These are phyloP conservation scores for Aureobasidium vineae DNA, from an alignment of 2,329 filamentous ascomycete genomes.

Conservation along the genomic window DNA sequence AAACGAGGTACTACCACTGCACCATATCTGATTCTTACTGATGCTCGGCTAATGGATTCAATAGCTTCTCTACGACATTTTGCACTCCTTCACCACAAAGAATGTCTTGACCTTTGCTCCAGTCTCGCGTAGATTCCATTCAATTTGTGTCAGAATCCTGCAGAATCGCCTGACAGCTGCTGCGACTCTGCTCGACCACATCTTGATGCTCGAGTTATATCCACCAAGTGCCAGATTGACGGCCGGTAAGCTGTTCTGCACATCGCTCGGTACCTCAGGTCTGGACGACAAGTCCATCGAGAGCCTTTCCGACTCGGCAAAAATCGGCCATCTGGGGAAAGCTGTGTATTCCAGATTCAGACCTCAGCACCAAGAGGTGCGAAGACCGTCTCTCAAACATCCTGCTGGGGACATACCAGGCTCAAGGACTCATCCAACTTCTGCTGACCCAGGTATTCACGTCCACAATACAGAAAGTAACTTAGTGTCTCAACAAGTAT, in stretches of 20 bases:
- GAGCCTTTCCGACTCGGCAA: slow-evolving; percentile 39
- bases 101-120: slow-evolving; percentile 54
- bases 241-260: slow-evolving; percentile 67
- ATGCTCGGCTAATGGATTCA: not conserved
- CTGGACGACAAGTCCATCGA: slow-evolving; percentile 44
- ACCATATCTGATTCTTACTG: not conserved
- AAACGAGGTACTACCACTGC: slow-evolving; percentile 34
- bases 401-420: slow-evolving; percentile 51
- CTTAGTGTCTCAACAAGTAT: slow-evolving; percentile 44
- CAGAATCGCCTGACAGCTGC: slow-evolving; percentile 62
- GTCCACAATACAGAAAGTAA: slow-evolving; percentile 26
- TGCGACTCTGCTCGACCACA: slow-evolving; percentile 59
- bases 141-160: slow-evolving; percentile 61
- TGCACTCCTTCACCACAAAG: slow-evolving; percentile 44
- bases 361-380: slow-evolving; percentile 58
- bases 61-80: slow-evolving; percentile 46
- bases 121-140: slow-evolving; percentile 63
- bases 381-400: slow-evolving; percentile 43
- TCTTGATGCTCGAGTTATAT: slow-evolving; percentile 74
- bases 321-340: slow-evolving; percentile 52
- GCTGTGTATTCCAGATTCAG: slow-evolving; percentile 68
- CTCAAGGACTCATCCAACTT: slow-evolving; percentile 42
- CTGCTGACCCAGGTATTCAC: slow-evolving; percentile 26
- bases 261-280: slow-evolving; percentile 63
- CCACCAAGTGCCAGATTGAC: slow-evolving; percentile 67